phyloP scores from a whole-genome alignment of 108 stramenopile genomes.

The Skeletonema potamos region DNA sequence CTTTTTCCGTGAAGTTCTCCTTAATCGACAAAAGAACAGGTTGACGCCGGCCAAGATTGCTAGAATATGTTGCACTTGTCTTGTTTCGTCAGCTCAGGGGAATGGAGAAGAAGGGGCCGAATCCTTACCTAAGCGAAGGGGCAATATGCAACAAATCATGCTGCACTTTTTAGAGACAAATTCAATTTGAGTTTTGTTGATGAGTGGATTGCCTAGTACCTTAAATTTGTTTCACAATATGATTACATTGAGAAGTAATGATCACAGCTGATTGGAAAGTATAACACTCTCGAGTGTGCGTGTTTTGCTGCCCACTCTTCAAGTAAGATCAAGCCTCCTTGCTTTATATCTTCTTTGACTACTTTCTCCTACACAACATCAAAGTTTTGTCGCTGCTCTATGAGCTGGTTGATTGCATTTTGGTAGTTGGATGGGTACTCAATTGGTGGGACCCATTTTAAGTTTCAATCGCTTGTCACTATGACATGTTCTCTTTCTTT shows the following conservation, averaged over 20 bases:
- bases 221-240: not conserved
- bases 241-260: not conserved
- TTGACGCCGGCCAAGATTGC: constrained; percentile 82
- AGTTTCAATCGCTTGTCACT: no score
- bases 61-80: constrained; percentile 69
- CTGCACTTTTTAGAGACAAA: constrained; percentile 66
- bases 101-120: constrained; percentile 53
- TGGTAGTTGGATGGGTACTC: constrained; percentile 47
- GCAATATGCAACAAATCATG: constrained; percentile 59
- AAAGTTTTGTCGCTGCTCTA: constrained; percentile 35
- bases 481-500: no score
- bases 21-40: constrained; percentile 65
- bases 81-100: constrained; percentile 59
- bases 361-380: constrained; percentile 32
- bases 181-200: constrained; percentile 28
- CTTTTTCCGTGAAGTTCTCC: constrained; percentile 91
- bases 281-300: not conserved
- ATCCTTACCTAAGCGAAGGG: constrained; percentile 34
- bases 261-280: not conserved
- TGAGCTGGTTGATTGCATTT: constrained; percentile 40
- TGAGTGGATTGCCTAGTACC: not conserved
- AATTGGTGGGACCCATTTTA: constrained; percentile 68
- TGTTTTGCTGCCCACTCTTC: not conserved
- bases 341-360: constrained; percentile 51
- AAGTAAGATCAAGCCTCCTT: constrained; percentile 58